Evolutionary conservation across 228 moss, liverwort and hornwort genomes (phyloP), one percentile per base, ranked within the genome.

Genomic region (Sphagnum fallax): DNA sequence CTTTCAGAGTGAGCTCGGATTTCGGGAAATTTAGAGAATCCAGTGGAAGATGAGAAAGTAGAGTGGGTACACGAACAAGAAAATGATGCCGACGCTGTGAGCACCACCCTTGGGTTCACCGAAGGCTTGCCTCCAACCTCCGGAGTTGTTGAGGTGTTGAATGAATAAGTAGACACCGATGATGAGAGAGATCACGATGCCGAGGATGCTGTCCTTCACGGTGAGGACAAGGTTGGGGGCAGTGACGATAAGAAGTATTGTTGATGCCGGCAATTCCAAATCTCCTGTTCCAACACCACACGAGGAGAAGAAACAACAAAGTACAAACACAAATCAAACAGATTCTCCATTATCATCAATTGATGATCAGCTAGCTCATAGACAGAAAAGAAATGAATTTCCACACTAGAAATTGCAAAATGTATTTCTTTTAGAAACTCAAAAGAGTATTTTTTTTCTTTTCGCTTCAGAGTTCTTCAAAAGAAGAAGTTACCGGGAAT

Each of bases 51-150:
- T 32, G 2, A 32, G 32, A 32, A 32, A 32, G 32, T 32, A 32
- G 32, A 84, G 48, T 11, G 91, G 94, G 60, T 91, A 85, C 4
- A 89, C 78, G 67, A 91, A 89, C 69, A 94, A 67, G 10, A 87
- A 75, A 16, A 91, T 51, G 70, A 94, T 91, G 52, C 94, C 94
- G 48, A 91, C 69, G 62, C 83, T 87, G 12, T 89, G 71, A 58
- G 75, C 75, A n/a, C 76, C 3, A 16, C 91, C 91, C 11, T 73
- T 75, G 53, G 69, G 0, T 48, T 81, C 76, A 1, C 74, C 71
- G 69, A 91, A 86, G 5, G 94, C 89, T 47, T 75, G 75, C 13
- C 84, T 79, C 75, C 86, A 79, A 15, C 96, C 96, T 32, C 96
- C 96, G 5, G 89, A 65, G 53, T 75, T 65, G 18, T 10, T 71